Conservation (phyloP, 345 rosid species). For the Rhizophora mangle region DNA sequence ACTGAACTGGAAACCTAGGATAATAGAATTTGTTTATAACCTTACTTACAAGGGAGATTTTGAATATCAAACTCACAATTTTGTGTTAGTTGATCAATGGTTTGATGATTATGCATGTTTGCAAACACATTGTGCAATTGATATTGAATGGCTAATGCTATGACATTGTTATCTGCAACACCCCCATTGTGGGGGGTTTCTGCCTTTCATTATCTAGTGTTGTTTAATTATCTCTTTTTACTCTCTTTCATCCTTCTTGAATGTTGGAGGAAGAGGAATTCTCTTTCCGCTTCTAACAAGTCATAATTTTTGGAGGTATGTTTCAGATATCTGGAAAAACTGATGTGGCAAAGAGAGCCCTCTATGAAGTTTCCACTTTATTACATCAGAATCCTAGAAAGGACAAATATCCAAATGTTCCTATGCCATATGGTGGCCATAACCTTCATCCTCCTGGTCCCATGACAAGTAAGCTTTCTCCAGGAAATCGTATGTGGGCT, state of each 20-base stretch:
- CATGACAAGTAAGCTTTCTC: slow-evolving; percentile 28
- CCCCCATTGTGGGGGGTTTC: too few relatives aligned
- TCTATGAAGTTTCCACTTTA: slow-evolving; percentile 49
- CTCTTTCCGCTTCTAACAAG: slow-evolving; percentile 8
- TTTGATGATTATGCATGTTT: too few relatives aligned
- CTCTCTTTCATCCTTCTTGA: too few relatives aligned
- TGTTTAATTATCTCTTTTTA: not conserved
- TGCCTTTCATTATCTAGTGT: too few relatives aligned
- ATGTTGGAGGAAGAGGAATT: not conserved
- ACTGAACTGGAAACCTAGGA: too few relatives aligned
- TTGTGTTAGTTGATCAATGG: too few relatives aligned
- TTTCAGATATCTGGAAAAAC: slow-evolving; percentile 60
- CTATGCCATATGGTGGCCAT: slow-evolving; percentile 33
- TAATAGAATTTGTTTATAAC: too few relatives aligned
- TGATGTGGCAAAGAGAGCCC: slow-evolving; percentile 46
- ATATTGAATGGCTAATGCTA: too few relatives aligned
- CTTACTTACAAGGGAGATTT: too few relatives aligned
- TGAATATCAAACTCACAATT: too few relatives aligned
- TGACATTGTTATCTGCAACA: too few relatives aligned
- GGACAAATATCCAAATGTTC: slow-evolving; percentile 36
- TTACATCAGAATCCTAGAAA: slow-evolving; percentile 58
- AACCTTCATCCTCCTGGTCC: slow-evolving; percentile 32
- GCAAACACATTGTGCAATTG: too few relatives aligned
- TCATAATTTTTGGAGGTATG: slow-evolving; percentile 20
- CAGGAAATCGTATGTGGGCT: slow-evolving; percentile 35